Base-by-base conservation (phyloP, 2,329 filamentous ascomycete genomes). In the Penicillium sp. region DNA sequence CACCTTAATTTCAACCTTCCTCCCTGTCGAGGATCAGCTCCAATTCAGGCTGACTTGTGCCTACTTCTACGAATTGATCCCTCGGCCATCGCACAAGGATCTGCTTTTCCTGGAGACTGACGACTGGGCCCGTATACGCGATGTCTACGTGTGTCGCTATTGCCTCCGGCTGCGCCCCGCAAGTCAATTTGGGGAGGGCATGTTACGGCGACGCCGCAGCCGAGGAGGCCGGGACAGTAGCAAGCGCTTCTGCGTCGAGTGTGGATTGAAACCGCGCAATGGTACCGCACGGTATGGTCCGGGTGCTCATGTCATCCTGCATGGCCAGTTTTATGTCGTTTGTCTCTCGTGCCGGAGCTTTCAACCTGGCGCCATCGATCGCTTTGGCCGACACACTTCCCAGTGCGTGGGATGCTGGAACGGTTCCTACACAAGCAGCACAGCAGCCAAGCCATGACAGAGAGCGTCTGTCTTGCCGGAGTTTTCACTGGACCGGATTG, bases 231-330 rank as follows among this genome's bases (percentile, higher is more conserved):
- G 55, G 19, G 62, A 71, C 35, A 63, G 62, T 5, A 41, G 36
- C 37, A 66, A 66, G 53, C 62, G 70, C 16, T 72, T 72, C 52
- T 72, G 70, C 22, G 55, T 72, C 18, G 66, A 70, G 14, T 72
- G 70, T 35, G 70, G 70, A 0, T 33, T 72, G 37, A 50, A 58
- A 40, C 69, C 69, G 18, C 56, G 68, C 6, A 47, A 59, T 0
- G 68, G 65, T 4, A 58, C 9, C 18, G 68, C 70, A 16, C 56
- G 70, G 35, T 71, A 72, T 59, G 68, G 68, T 5, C 65, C 63
- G 7, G 69, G 70, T 0, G 68, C 67, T 3, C 59, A 63, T 51
- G 47, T 72, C 11, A 52, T 50, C 4, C 46, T 70, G 18, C 50
- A 64, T 14, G 69, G 67, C 1, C 43, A 46, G 3, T 50, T 63